These are phyloP conservation scores for Fusarium sp. DNA, from an alignment of 2,329 filamentous ascomycete genomes.

Conservation along the genomic window DNA sequence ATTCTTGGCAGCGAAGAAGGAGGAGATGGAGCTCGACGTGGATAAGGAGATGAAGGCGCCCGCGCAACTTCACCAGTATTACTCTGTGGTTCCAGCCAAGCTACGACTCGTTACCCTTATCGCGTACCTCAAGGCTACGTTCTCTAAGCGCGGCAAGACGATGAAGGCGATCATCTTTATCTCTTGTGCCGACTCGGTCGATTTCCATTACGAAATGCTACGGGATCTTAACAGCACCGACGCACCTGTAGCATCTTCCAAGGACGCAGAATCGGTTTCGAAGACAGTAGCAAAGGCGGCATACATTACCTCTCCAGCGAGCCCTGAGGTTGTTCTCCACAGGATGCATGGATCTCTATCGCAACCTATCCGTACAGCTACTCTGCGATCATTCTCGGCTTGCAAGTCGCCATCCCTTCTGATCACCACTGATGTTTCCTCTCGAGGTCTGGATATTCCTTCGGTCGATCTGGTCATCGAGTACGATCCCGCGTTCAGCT, in stretches of 20 bases:
- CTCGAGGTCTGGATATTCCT: conserved; percentile 93
- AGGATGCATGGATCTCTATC: conserved; percentile 92
- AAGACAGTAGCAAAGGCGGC: conserved; percentile 76
- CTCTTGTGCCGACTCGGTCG: conserved; percentile 95
- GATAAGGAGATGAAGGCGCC: conserved; percentile 79
- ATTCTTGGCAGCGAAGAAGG: conserved; percentile 79
- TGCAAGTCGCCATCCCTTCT: conserved; percentile 82
- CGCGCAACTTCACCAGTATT: conserved; percentile 92
- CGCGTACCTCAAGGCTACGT: conserved; percentile 85
- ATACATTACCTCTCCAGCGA: conserved; percentile 79
- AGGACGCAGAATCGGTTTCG: conserved; percentile 55
- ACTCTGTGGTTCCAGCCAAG: conserved; percentile 88
- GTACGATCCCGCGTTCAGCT: conserved; percentile 94
- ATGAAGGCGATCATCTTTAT: conserved; percentile 99
- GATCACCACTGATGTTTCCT: conserved; percentile 94
- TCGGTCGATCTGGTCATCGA: conserved; percentile 96
- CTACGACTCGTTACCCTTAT: conserved; percentile 89
- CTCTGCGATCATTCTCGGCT: conserved; percentile 81
- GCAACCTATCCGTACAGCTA: conserved; percentile 88
- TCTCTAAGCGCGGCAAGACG: conserved; percentile 87
- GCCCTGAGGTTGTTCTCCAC: conserved; percentile 79
- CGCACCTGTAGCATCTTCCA: conserved; percentile 44
- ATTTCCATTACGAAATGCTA: conserved; percentile 93
- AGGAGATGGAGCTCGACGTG: conserved; percentile 58
- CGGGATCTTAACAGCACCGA: conserved; percentile 56